These are phyloP conservation scores for Schizophyllum commune DNA, from an alignment of 1,284 basidiomycete species.

Conservation along the genomic window DNA sequence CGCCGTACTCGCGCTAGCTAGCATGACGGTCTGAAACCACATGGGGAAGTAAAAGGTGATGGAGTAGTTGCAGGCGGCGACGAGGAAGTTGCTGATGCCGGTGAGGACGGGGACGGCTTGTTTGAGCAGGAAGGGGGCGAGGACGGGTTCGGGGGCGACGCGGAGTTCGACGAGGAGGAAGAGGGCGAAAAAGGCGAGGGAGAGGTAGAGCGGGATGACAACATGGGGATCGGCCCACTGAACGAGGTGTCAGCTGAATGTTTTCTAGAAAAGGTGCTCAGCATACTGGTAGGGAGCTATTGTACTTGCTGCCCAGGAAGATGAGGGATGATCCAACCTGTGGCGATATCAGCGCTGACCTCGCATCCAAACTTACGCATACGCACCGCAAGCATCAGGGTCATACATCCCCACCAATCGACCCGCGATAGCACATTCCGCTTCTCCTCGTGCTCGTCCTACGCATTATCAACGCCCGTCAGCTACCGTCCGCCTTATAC, in stretches of 20 bases:
- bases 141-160: slow-evolving; percentile 64
- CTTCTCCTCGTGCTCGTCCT: slow-evolving; percentile 37
- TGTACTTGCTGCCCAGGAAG: slow-evolving; percentile 65
- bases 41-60: slow-evolving; percentile 79
- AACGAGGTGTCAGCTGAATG: slow-evolving; percentile 35
- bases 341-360: slow-evolving; percentile 33
- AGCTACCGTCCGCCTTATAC: not conserved
- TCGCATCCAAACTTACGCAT: no score
- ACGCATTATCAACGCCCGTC: not conserved
- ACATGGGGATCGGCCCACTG: slow-evolving; percentile 58
- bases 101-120: slow-evolving; percentile 67
- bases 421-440: slow-evolving; percentile 46
- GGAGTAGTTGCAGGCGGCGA: slow-evolving; percentile 67
- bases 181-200: slow-evolving; percentile 37
- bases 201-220: slow-evolving; percentile 43
- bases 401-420: slow-evolving; percentile 60
- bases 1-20: slow-evolving; percentile 59
- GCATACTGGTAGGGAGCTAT: slow-evolving; percentile 52
- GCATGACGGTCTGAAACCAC: slow-evolving; percentile 80
- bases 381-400: slow-evolving; percentile 38
- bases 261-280: slow-evolving; percentile 5
- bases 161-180: slow-evolving; percentile 62
- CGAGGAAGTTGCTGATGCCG: slow-evolving; percentile 68
- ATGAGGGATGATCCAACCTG: slow-evolving; percentile 43
- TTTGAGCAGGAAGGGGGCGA: slow-evolving; percentile 60